These are phyloP conservation scores for Diaporthe vaccinii DNA, from an alignment of 2,329 filamentous ascomycete species.

Conservation along the genomic window DNA sequence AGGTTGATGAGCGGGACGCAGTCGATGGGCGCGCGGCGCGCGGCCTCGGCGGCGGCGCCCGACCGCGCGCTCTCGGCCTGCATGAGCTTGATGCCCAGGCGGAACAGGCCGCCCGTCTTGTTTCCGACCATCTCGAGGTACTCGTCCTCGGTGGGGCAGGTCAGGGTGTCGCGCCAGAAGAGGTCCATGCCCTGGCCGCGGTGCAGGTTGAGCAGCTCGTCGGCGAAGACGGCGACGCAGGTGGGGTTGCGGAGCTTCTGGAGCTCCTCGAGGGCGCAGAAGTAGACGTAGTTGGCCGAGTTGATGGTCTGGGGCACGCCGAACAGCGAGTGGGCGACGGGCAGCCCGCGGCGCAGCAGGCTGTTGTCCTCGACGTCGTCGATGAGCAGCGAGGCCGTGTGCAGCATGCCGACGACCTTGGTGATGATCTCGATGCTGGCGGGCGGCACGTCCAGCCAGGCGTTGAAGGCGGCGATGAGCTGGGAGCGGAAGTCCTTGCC, in stretches of 20 bases:
- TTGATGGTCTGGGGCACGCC: conserved; percentile 92
- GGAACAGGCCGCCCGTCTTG: conserved; percentile 90
- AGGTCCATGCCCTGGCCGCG: conserved; percentile 92
- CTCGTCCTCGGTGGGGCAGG: conserved; percentile 87
- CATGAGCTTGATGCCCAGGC: conserved; percentile 89
- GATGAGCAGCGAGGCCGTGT: conserved; percentile 85
- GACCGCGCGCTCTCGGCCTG: conserved; percentile 73
- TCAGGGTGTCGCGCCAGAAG: conserved; percentile 89
- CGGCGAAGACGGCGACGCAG: conserved; percentile 79
- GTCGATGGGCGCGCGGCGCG: conserved; percentile 61
- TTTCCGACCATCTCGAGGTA: conserved; percentile 96
- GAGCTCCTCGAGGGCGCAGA: conserved; percentile 81
- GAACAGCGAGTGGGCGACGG: conserved; percentile 87
- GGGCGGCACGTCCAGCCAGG: conserved; percentile 80
- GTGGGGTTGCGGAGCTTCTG: conserved; percentile 76
- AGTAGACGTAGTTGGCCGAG: conserved; percentile 91
- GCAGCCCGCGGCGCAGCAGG: conserved; percentile 78
- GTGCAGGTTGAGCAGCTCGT: conserved; percentile 88
- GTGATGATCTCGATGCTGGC: conserved; percentile 81
- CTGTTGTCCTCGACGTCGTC: conserved; percentile 88
- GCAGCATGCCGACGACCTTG: conserved; percentile 85
- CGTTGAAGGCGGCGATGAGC: conserved; percentile 85
- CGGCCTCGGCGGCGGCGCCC: conserved; percentile 35
- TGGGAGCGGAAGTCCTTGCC: conserved; percentile 88
- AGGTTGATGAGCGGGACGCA: conserved; percentile 88